Evolutionary conservation across 164 flowering plant genomes (phyloP).

Genomic region (Nymphaea colorata): DNA sequence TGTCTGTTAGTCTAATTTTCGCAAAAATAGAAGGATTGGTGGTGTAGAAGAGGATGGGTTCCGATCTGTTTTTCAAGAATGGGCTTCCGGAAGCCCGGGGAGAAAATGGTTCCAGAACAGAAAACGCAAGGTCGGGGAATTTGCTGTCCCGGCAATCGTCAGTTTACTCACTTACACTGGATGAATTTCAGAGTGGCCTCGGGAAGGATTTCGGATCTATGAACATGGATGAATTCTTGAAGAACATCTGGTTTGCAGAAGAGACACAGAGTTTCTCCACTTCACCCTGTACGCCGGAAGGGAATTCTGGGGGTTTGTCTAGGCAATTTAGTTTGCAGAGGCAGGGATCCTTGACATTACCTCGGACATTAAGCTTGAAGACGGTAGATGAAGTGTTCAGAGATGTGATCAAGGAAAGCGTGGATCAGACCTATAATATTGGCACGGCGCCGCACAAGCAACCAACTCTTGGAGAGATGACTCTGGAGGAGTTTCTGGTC

Average conservation of each 20-base stretch:
- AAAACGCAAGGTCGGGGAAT: background rate
- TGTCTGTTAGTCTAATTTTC: too few species aligned
- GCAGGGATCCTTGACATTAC: conserved; percentile 25
- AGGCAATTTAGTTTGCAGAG: conserved; percentile 10
- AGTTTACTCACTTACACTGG: conserved; percentile 60
- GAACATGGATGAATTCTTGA: conserved; percentile 70
- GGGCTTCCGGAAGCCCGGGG: background rate
- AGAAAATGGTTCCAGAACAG: background rate
- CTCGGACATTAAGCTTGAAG: conserved; percentile 27
- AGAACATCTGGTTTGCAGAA: conserved; percentile 41
- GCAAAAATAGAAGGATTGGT: too few species aligned
- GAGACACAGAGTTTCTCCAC: conserved; percentile 28
- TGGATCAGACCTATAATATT: conserved; percentile 8
- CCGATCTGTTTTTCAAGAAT: background rate
- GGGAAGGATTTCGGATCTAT: conserved; percentile 51
- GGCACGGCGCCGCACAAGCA: conserved; percentile 19
- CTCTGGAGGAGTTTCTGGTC: conserved; percentile 74
- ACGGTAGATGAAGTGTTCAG: conserved; percentile 77
- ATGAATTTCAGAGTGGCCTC: conserved; percentile 70
- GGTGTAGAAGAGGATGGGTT: background rate
- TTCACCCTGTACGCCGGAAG: conserved; percentile 9
- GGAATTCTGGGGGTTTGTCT: conserved; percentile 1
- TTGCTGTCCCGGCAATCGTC: conserved; percentile 51
- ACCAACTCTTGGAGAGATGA: conserved; percentile 37
- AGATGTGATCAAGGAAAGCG: conserved; percentile 36